These are phyloP conservation scores for Picochlorum sp. DNA, from an alignment of 139 green algal species.

Conservation along the genomic window DNA sequence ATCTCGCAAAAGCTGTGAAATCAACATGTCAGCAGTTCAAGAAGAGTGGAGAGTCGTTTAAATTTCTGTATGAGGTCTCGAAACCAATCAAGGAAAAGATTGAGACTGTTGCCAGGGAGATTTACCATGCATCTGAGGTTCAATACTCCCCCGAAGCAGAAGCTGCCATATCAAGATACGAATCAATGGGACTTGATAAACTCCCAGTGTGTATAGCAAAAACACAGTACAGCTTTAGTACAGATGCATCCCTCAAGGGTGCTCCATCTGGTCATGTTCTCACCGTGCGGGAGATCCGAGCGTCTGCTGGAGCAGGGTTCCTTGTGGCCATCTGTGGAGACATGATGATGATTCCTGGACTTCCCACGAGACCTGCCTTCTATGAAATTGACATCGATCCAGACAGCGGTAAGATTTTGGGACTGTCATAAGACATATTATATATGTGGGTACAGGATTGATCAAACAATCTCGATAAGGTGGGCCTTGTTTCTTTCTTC, in stretches of 20 bases:
- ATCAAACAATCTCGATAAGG: too few relatives aligned
- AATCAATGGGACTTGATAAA: slow-evolving; percentile 70
- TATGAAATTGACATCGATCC: slow-evolving; percentile 73
- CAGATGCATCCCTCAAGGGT: slow-evolving; percentile 37
- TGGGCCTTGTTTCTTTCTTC: too few relatives aligned
- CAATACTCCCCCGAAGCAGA: slow-evolving; percentile 73
- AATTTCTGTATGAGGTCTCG: slow-evolving; percentile 58
- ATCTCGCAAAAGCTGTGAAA: slow-evolving; percentile 78
- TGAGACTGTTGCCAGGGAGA: slow-evolving; percentile 74
- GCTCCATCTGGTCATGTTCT: slow-evolving; percentile 83
- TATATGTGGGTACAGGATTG: too few relatives aligned
- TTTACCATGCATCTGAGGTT: slow-evolving; percentile 79
- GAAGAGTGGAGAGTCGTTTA: slow-evolving; percentile 49
- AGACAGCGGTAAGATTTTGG: slow-evolving; percentile 66
- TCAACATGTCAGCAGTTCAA: slow-evolving; percentile 46
- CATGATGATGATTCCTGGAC: slow-evolving; percentile 90
- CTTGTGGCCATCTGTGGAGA: slow-evolving; percentile 82
- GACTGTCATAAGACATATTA: slow-evolving; percentile 38
- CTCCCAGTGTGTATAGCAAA: slow-evolving; percentile 99
- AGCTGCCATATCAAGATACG: slow-evolving; percentile 63
- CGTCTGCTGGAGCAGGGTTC: slow-evolving; percentile 86
- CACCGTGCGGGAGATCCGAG: slow-evolving; percentile 80
- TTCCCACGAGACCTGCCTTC: slow-evolving; percentile 83
- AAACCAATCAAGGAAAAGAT: slow-evolving; percentile 77
- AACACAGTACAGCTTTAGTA: slow-evolving; percentile 66